Base-by-base conservation (phyloP, 768 basidiomycete species). In the Collybia mongolica region DNA sequence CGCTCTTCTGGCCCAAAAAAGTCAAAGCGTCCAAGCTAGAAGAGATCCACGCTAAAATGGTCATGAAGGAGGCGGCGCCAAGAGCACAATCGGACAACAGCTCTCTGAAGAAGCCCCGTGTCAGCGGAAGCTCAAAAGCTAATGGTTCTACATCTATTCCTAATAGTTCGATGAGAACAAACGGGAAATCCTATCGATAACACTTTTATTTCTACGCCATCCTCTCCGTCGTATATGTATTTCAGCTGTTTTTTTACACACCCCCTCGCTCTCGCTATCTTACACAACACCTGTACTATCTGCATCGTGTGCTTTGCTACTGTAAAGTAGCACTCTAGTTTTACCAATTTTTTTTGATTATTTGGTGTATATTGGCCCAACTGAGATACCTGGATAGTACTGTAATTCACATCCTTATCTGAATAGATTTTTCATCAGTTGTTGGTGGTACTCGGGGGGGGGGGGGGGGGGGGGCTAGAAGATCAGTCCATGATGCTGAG, bases 1-100 rank as follows among this genome's bases (percentile, higher is more conserved):
- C 93, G 2, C 77, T 93, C 48, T 98, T 98, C 71, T 98, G 95
- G 95, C 95, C 95, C 5, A 91, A 96, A 75, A 92, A 95, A 69
- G 94, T 98, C 56, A 93, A 89, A 65, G 92, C 93, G 11, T 84
- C 82, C 14, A 97, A 97, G 68, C 73, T 98, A 35, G 90, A 95
- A 67, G 93, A 93, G 63, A 96, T 98, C 39, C 93, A 97, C 61
- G 88, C 90, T 14, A 97, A 97, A 72, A 93, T 97, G 88, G 90
- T 92, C 54, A 87, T 88, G 80, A 91, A 91, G 67, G 90, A 90
- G 63, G 79, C 82, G 40, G 79, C 81, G 28, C 82, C 83, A n/a
- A 71, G 81, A 52, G 69, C 79, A n/a, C 72, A 75, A 45, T 69
- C 77, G 19, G 84, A 84, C 46, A 74, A 60, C 38, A 60, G 54